Conservation (phyloP, 257 asterid genomes). For the Solanum sitiens region DNA sequence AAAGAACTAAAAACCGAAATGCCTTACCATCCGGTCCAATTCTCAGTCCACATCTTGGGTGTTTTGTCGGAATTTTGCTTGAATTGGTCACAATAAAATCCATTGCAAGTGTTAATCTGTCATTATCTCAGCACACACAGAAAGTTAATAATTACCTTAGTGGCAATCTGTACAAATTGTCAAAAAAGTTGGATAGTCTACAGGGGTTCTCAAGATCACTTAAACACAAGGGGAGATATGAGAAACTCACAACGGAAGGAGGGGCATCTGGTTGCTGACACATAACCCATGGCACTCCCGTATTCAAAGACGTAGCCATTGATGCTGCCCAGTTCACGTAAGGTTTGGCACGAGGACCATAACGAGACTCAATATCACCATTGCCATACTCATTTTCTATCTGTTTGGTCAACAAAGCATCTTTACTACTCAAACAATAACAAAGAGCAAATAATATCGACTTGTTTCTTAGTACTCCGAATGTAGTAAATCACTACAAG, state of each 20-base stretch:
- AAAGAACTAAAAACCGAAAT: neutral
- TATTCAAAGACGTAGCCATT: conserved; percentile 68
- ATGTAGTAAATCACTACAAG: neutral
- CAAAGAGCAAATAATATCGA: neutral
- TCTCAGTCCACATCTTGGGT: conserved; percentile 95
- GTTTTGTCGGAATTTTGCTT: conserved; percentile 67
- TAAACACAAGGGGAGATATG: neutral
- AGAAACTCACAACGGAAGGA: conserved; percentile 53
- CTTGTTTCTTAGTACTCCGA: neutral
- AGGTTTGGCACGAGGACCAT: conserved; percentile 56
- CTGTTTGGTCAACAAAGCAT: conserved; percentile 12
- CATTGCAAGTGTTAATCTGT: conserved; percentile 94
- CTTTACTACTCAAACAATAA: neutral
- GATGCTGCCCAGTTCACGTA: conserved; percentile 83
- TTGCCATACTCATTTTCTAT: conserved; percentile 95
- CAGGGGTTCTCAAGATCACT: neutral
- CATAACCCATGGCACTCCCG: conserved; percentile 97
- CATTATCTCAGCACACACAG: neutral
- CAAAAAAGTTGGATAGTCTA: neutral
- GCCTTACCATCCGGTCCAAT: conserved; percentile 91
- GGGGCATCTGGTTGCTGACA: conserved; percentile 95
- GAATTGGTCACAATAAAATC: conserved; percentile 88
- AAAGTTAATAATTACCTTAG: neutral
- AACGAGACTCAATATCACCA: conserved; percentile 25
- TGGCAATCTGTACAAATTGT: neutral